These are phyloP conservation scores for Ilyonectria mors-panacis DNA, from an alignment of 2,329 filamentous ascomycete genomes.

Conservation along the genomic window DNA sequence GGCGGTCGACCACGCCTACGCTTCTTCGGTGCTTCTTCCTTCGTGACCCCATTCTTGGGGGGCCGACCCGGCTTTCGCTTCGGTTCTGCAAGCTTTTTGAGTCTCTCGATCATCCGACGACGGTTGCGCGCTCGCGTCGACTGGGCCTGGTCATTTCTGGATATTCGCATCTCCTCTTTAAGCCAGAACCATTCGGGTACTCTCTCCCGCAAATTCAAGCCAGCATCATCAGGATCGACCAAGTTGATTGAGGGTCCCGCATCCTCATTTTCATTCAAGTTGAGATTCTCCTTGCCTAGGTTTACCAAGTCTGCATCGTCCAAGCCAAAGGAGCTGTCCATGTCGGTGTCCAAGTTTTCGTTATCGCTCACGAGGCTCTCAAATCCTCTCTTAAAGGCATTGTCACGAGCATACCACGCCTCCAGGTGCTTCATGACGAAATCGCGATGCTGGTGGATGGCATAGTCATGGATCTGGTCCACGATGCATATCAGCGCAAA, in stretches of 20 bases:
- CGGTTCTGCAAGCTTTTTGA: neutral
- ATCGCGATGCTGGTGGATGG: neutral
- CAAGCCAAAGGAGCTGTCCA: too few relatives aligned
- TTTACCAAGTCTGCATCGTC: neutral
- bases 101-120: too few relatives aligned
- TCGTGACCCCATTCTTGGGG: neutral
- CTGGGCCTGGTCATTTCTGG: neutral
- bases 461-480: conserved; percentile 2
- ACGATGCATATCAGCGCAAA: conserved; percentile 1
- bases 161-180: neutral
- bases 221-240: neutral
- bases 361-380: too few relatives aligned
- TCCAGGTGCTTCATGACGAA: conserved; percentile 6
- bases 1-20: too few relatives aligned
- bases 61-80: neutral
- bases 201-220: neutral
- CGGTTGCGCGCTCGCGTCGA: neutral
- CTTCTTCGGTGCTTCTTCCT: neutral
- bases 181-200: neutral
- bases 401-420: neutral
- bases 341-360: too few relatives aligned
- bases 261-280: too few relatives aligned
- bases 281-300: neutral
- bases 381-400: neutral
- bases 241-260: neutral